These are phyloP conservation scores for Zygosaccharomyces rouxii DNA, from an alignment of 805 yeast species.

Conservation along the genomic window DNA sequence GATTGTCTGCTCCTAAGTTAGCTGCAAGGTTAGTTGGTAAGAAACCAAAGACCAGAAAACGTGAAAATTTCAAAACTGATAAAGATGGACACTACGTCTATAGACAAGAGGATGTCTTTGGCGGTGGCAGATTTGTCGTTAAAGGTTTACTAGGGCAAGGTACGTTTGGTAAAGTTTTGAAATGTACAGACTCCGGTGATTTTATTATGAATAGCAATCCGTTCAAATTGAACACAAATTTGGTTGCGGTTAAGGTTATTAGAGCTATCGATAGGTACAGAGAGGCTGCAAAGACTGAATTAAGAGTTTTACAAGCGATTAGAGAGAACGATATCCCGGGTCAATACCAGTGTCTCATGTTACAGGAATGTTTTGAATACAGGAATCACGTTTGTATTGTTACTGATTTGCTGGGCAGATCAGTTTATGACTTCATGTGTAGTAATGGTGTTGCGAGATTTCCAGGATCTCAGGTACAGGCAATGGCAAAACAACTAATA, in stretches of 20 bases:
- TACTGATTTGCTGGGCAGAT: conserved; percentile 78
- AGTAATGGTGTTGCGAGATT: conserved; percentile 80
- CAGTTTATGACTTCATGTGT: conserved; percentile 86
- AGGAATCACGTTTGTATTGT: conserved; percentile 92
- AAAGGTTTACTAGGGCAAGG: conserved; percentile 82
- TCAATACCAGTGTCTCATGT: conserved; percentile 68
- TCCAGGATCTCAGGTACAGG: conserved; percentile 90
- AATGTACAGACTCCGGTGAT: conserved; percentile 62
- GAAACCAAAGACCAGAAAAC: conserved; percentile 11
- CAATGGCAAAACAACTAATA: conserved; percentile 78
- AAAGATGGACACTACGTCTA: conserved; percentile 73
- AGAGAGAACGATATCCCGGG: conserved; percentile 45
- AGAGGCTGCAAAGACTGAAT: conserved; percentile 91
- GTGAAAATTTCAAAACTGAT: conserved; percentile 38
- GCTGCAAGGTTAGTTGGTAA: conserved; percentile 16
- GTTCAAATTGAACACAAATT: conserved; percentile 3
- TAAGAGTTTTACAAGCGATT: conserved; percentile 56
- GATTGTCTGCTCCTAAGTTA: conserved; percentile 14
- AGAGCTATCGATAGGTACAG: conserved; percentile 90
- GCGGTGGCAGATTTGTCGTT: conserved; percentile 61
- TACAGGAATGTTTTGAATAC: conserved; percentile 86
- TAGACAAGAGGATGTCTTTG: conserved; percentile 53
- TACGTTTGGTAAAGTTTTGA: conserved; percentile 96
- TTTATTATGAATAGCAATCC: conserved; percentile 35
- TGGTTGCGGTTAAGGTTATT: conserved; percentile 83